A percentile compares a stretch with the other conserved stretches of the same genome.
Evolutionary conservation across 371 early-diverging fungal genomes (phyloP).

Genomic region (Apophysomyces variabilis): DNA sequence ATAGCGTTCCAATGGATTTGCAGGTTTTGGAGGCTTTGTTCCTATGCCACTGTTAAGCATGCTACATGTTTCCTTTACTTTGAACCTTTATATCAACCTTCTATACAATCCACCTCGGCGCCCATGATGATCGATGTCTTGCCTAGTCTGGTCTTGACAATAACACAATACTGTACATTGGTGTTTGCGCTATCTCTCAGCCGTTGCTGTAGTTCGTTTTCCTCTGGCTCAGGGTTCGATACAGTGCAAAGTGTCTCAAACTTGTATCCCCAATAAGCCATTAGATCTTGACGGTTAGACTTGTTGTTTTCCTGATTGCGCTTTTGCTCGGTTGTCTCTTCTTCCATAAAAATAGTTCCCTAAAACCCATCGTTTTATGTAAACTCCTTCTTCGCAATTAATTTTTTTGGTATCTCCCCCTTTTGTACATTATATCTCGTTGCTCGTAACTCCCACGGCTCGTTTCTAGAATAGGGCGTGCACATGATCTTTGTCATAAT

Average conservation of each 20-base stretch:
- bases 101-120: constrained; percentile 91
- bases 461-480: constrained; percentile 77
- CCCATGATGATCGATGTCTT: constrained; percentile 76
- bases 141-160: constrained; percentile 82
- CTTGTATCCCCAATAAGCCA: constrained; percentile 82
- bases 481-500: constrained; percentile 85
- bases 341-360: constrained; percentile 78
- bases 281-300: constrained; percentile 62
- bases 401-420: neutral
- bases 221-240: constrained; percentile 50
- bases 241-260: constrained; percentile 74
- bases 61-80: neutral
- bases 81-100: constrained; percentile 33
- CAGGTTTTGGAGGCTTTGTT: constrained; percentile 30
- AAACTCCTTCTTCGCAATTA: neutral
- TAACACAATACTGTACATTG: constrained; percentile 86
- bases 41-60: constrained; percentile 24
- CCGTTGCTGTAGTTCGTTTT: constrained; percentile 45
- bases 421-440: constrained; percentile 65
- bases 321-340: constrained; percentile 64
- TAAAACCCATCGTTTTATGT: constrained; percentile 21
- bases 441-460: constrained; percentile 82
- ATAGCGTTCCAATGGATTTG: constrained; percentile 62
- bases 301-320: constrained; percentile 36
- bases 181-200: constrained; percentile 69